A percentile compares a stretch with the other conserved stretches of the same genome.
phyloP scores from a whole-genome alignment of 208 protist genomes.

The Trypanosoma boissoni region DNA sequence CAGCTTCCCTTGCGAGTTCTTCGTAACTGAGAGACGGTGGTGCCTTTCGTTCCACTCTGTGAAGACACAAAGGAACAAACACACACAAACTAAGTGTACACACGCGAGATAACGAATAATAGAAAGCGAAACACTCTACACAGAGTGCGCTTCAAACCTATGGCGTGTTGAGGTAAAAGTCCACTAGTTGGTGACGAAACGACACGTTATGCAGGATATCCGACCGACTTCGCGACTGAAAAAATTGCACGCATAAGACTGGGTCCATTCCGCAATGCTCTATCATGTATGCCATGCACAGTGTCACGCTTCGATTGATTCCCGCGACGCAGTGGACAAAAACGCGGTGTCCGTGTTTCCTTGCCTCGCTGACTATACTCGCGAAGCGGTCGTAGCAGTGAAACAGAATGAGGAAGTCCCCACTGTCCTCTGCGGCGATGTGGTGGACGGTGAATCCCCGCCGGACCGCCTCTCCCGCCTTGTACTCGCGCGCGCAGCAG shows the following conservation, averaged over 20 bases:
- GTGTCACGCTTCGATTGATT: conserved; percentile 80
- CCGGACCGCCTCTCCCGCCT: conserved; percentile 26
- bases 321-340: conserved; percentile 89
- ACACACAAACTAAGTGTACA: conserved; percentile 1
- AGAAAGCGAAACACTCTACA: conserved; percentile 3
- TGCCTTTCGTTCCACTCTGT: too few relatives aligned
- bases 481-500: conserved; percentile 65
- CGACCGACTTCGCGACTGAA: conserved; percentile 51
- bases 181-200: conserved; percentile 83
- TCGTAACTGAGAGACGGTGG: too few relatives aligned
- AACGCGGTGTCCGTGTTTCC: conserved; percentile 36
- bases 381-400: conserved; percentile 70
- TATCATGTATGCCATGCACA: conserved; percentile 83
- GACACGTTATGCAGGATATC: conserved; percentile 73
- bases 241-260: conserved; percentile 48
- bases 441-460: conserved; percentile 45
- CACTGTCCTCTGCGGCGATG: conserved; percentile 44
- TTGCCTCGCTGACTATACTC: conserved; percentile 36
- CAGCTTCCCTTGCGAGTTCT: too few relatives aligned
- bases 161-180: conserved; percentile 66
- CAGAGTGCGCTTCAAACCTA: conserved; percentile 8
- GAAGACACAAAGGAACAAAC: too few relatives aligned
- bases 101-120: background rate
- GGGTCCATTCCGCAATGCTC: conserved; percentile 45
- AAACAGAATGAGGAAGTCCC: conserved; percentile 81